Percentiles rank a stretch among this genome's conserved stretches.
Conservation (phyloP, 2,329 filamentous ascomycete genomes). For the Aspergillus sp. region DNA sequence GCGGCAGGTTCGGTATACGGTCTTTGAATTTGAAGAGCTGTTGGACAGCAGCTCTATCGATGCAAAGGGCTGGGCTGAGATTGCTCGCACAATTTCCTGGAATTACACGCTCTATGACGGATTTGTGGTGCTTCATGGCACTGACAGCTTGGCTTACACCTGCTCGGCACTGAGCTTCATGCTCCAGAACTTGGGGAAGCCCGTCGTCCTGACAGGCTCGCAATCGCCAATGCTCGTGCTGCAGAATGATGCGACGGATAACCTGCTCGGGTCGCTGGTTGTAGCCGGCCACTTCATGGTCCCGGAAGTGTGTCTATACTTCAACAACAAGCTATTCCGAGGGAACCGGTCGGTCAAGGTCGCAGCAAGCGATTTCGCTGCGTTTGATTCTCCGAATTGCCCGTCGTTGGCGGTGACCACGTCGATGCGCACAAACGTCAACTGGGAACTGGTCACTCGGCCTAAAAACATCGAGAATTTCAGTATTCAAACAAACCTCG, state of each 20-base stretch:
- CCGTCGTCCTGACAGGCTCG: slow-evolving; percentile 74
- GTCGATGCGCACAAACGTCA: slow-evolving; percentile 68
- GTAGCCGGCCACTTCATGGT: slow-evolving; percentile 88
- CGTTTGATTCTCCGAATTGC: slow-evolving; percentile 81
- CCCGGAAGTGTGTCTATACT: slow-evolving; percentile 87
- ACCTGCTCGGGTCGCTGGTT: slow-evolving; percentile 77
- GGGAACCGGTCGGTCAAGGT: slow-evolving; percentile 85
- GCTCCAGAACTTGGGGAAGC: slow-evolving; percentile 82
- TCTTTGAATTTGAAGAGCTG: slow-evolving; percentile 73
- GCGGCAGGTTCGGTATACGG: slow-evolving; percentile 70
- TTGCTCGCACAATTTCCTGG: slow-evolving; percentile 65
- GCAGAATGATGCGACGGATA: slow-evolving; percentile 85
- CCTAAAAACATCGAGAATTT: slow-evolving; percentile 68
- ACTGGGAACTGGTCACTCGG: slow-evolving; percentile 67
- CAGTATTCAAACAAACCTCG: slow-evolving; percentile 61
- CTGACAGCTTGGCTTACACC: slow-evolving; percentile 81
- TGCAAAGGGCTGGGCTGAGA: slow-evolving; percentile 74
- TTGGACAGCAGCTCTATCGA: slow-evolving; percentile 88
- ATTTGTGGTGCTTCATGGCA: slow-evolving; percentile 85
- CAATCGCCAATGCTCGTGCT: slow-evolving; percentile 82
- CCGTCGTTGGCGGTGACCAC: slow-evolving; percentile 73
- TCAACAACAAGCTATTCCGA: slow-evolving; percentile 81
- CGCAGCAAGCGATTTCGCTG: slow-evolving; percentile 74
- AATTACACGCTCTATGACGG: slow-evolving; percentile 87
- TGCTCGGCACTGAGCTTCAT: slow-evolving; percentile 88